These are phyloP conservation scores for Allium fistulosum DNA, from an alignment of 106 monocot species.

Conservation along the genomic window DNA sequence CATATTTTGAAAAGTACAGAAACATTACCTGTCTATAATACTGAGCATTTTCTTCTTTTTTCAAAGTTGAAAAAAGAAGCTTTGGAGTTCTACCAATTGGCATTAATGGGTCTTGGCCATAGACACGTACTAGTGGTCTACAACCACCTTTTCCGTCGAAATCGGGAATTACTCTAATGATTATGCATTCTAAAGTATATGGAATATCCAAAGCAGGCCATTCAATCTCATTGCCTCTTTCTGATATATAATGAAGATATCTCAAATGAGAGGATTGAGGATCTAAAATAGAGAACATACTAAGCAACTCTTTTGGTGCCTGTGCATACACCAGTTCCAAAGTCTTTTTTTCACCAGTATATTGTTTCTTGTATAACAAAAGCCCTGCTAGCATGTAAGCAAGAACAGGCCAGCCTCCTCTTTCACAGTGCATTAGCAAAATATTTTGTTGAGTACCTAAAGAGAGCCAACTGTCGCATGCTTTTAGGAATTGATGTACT, in stretches of 20 bases:
- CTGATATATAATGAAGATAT: slow-evolving; percentile 88
- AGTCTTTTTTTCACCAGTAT: slow-evolving; percentile 77
- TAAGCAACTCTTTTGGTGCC: slow-evolving; percentile 70
- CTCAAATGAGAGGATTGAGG: slow-evolving; percentile 89
- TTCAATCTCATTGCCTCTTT: slow-evolving; percentile 41
- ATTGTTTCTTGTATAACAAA: slow-evolving; percentile 71
- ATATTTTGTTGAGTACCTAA: slow-evolving; percentile 82
- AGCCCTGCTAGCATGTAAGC: slow-evolving; percentile 92
- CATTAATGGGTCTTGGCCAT: slow-evolving; percentile 59
- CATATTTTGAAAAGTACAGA: neutral
- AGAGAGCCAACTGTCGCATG: slow-evolving; percentile 90
- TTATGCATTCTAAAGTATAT: slow-evolving; percentile 49
- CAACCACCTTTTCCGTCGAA: slow-evolving; percentile 52
- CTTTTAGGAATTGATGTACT: slow-evolving; percentile 84
- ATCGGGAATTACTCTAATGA: slow-evolving; percentile 48
- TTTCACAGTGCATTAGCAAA: slow-evolving; percentile 87
- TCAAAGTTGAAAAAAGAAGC: slow-evolving; percentile 60
- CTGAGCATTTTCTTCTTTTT: slow-evolving; percentile 35
- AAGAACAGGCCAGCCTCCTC: slow-evolving; percentile 91
- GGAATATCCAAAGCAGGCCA: slow-evolving; percentile 57
- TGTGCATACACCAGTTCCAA: slow-evolving; percentile 95
- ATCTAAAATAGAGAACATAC: slow-evolving; percentile 58
- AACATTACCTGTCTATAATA: slow-evolving; percentile 45
- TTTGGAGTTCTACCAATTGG: slow-evolving; percentile 47
- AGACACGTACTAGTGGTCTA: slow-evolving; percentile 62